A percentile compares a stretch with the other conserved stretches of the same genome.
phyloP scores from a whole-genome alignment of 1,139 yeast genomes.

The Taphrina communis region DNA sequence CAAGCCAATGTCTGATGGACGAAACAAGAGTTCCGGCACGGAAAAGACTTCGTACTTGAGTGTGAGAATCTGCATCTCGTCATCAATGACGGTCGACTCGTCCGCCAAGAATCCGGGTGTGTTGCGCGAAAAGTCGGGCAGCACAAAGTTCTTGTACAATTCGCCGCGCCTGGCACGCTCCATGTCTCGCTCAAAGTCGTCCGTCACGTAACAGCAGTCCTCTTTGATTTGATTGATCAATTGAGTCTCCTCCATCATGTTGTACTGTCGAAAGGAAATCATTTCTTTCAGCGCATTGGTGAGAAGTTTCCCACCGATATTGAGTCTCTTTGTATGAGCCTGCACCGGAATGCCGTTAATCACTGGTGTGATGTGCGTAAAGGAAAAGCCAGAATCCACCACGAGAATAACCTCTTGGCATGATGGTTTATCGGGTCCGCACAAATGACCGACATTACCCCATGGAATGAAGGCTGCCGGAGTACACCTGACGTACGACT shows the following conservation, averaged over 20 bases:
- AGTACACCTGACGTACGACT: slow-evolving; percentile 63
- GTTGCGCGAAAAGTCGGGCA: slow-evolving; percentile 69
- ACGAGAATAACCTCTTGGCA: slow-evolving; percentile 70
- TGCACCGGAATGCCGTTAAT: slow-evolving; percentile 78
- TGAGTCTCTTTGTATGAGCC: slow-evolving; percentile 74
- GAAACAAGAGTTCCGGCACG: slow-evolving; percentile 83
- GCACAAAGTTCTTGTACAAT: slow-evolving; percentile 62
- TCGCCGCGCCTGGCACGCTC: slow-evolving; percentile 47
- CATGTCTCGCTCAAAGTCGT: slow-evolving; percentile 67
- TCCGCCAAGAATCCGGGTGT: slow-evolving; percentile 57
- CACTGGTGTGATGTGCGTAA: slow-evolving; percentile 87
- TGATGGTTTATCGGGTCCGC: slow-evolving; percentile 5
- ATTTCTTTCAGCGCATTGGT: slow-evolving; percentile 83
- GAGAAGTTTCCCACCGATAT: slow-evolving; percentile 83
- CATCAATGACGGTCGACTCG: slow-evolving; percentile 53
- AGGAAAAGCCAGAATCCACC: slow-evolving; percentile 84
- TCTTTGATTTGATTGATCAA: slow-evolving; percentile 87
- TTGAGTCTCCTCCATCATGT: slow-evolving; percentile 88
- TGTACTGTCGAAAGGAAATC: slow-evolving; percentile 88
- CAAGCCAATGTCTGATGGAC: slow-evolving; percentile 82
- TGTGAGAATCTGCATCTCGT: slow-evolving; percentile 61
- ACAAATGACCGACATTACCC: slow-evolving; percentile 50
- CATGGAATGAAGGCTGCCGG: slow-evolving; percentile 78
- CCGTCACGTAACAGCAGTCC: slow-evolving; percentile 72
- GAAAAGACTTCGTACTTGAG: slow-evolving; percentile 84